Conservation (phyloP, 2,329 filamentous ascomycete species). For the Aspergillus oerlinghausenensis region DNA sequence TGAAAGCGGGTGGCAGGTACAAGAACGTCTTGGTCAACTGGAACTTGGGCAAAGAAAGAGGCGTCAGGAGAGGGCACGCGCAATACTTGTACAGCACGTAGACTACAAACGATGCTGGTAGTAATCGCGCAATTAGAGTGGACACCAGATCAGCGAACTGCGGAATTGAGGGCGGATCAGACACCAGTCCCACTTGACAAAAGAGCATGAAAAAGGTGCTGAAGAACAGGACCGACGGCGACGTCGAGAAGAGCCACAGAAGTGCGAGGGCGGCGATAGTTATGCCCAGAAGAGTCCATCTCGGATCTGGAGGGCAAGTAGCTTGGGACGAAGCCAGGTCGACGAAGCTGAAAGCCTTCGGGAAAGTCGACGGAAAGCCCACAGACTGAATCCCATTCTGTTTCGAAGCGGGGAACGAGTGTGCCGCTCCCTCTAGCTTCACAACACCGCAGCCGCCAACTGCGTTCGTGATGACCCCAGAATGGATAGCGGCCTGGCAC, state of each 20-base stretch:
- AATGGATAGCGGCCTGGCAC: constrained; percentile 78
- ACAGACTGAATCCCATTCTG: constrained; percentile 72
- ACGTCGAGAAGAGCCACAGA: constrained; percentile 76
- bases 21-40: constrained; percentile 87
- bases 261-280: constrained; percentile 74
- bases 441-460: constrained; percentile 80
- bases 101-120: constrained; percentile 81
- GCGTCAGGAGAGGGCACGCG: constrained; percentile 64
- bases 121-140: constrained; percentile 70
- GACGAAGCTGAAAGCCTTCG: constrained; percentile 76
- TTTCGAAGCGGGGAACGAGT: constrained; percentile 59
- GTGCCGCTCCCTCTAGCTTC: constrained; percentile 63
- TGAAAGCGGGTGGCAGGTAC: constrained; percentile 86
- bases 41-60: constrained; percentile 55
- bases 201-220: constrained; percentile 77
- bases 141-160: constrained; percentile 70
- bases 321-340: constrained; percentile 49
- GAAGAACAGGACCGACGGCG: constrained; percentile 78
- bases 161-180: constrained; percentile 70
- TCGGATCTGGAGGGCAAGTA: constrained; percentile 68
- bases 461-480: constrained; percentile 67
- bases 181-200: constrained; percentile 83
- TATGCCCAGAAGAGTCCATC: constrained; percentile 79
- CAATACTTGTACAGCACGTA: constrained; percentile 87
- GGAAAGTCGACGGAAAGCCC: constrained; percentile 82